Evolutionary conservation across 129 eudicot genomes (phyloP).

Genomic region (Arctium lappa): DNA sequence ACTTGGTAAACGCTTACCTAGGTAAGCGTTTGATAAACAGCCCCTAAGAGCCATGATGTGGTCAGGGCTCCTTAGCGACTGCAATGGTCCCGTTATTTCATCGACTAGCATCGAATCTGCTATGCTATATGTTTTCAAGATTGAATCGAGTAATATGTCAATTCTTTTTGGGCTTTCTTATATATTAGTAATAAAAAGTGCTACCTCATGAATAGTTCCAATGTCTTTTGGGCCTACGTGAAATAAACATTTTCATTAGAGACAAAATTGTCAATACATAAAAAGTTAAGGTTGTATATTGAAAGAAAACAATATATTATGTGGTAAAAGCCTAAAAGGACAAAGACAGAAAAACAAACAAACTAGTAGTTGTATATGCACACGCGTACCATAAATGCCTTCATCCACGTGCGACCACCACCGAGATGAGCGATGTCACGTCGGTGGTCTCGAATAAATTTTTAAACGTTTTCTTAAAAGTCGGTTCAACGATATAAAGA

Average conservation of each 20-base stretch:
- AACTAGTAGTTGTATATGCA: background rate
- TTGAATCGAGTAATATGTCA: background rate
- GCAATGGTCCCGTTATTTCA: background rate
- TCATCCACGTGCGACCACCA: background rate
- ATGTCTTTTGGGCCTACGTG: background rate
- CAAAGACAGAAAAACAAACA: background rate
- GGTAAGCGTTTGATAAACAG: too few relatives aligned
- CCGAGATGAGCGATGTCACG: background rate
- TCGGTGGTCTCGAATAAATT: background rate
- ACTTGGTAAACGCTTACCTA: too few relatives aligned
- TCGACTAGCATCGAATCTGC: background rate
- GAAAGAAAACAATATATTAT: background rate
- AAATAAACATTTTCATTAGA: background rate
- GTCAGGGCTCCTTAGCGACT: background rate
- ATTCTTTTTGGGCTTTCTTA: background rate
- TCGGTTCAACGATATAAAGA: too few relatives aligned
- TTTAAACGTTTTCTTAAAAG: too few relatives aligned
- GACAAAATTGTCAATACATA: background rate
- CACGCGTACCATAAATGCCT: background rate
- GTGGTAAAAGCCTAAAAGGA: background rate
- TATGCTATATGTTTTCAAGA: background rate
- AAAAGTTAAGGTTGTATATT: background rate
- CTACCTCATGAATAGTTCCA: background rate
- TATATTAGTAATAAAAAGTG: background rate
- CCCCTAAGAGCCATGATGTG: background rate